Evolutionary conservation across 2,329 filamentous ascomycete species (phyloP), one percentile per base, ranked within the genome.

Genomic region (Hymenotorrendiella dingleyae): DNA sequence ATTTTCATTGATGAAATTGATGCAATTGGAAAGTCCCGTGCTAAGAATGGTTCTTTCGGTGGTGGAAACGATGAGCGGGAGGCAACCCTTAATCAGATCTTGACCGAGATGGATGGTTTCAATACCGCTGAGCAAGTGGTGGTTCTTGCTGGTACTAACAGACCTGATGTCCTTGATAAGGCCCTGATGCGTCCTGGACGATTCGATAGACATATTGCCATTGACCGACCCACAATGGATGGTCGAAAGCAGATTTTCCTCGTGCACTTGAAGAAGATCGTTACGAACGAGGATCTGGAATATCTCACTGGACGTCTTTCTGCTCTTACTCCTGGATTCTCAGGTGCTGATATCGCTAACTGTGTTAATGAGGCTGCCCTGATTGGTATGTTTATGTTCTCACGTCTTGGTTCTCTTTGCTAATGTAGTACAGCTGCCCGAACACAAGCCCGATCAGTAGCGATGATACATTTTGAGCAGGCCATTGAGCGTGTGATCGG

Each of bases 1-100:
- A 94, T 98, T 66, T 98, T 98, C 72, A 97, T 98, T 54, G 93
- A 98, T 62, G 93, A 98, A 67, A 98, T 98, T 57, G 93, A 98
- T 64, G 93, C 93, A 45, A 96, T 98, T 58, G 93, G 93, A 56
- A 88, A 90, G 62, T 86, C 91, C 42, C 80, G 93, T 68, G 74
- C 82, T 17, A 94, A 95, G 62, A 79, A 83, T 26, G 84, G 83
- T 52, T 68, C 69, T 10, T 87, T 87, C 45, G 84, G 85, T 28
- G 90, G 91, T 51, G 93, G 93, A 48, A 97, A 97, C 60, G 93
- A 98, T 61, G 93, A 98, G 69, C 84, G 93, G 48, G 93, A 98
- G 68, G 87, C 86, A 36, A 98, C 93, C 0, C 80, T 98, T 21
- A 98, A 98, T 67, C 93, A 98, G 68, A 97, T 98, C 48, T 72